Evolutionary conservation across 2,329 filamentous ascomycete species (phyloP).

Genomic region (Exophiala calicioides): DNA sequence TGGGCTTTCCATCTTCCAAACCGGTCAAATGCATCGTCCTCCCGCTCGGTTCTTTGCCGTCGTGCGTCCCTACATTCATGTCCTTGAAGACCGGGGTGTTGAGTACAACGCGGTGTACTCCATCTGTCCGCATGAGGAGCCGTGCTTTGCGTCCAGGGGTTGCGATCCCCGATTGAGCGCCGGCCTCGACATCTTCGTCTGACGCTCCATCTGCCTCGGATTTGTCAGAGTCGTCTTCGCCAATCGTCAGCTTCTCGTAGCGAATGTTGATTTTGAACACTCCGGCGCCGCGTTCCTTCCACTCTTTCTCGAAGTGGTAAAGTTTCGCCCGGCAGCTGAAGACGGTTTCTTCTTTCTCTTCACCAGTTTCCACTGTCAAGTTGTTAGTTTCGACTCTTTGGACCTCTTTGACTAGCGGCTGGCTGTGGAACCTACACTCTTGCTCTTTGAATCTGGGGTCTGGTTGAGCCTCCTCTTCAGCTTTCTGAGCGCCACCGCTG

Average conservation of each 20-base stretch:
- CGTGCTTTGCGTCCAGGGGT: constrained; percentile 55
- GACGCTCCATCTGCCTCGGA: constrained; percentile 28
- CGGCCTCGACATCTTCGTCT: constrained; percentile 42
- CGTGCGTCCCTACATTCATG: constrained; percentile 71
- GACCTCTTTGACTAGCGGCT: not conserved
- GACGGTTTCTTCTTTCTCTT: constrained; percentile 76
- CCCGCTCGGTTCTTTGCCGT: constrained; percentile 64
- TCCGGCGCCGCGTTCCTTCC: constrained; percentile 67
- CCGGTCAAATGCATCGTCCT: constrained; percentile 68
- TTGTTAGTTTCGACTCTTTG: constrained; percentile 34
- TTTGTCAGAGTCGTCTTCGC: constrained; percentile 51
- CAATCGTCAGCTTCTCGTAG: constrained; percentile 58
- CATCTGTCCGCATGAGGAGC: constrained; percentile 88
- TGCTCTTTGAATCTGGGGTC: constrained; percentile 56
- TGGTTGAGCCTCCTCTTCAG: constrained; percentile 57
- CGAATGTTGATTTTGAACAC: constrained; percentile 42
- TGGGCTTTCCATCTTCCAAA: constrained; percentile 54
- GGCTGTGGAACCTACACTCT: constrained; percentile 60
- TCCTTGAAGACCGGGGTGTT: constrained; percentile 79
- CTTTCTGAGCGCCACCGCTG: constrained; percentile 58
- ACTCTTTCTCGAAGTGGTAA: constrained; percentile 73
- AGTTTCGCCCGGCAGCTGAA: constrained; percentile 80
- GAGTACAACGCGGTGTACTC: constrained; percentile 80
- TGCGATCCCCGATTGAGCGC: constrained; percentile 32
- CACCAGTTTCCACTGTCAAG: constrained; percentile 74